Conservation (phyloP, 2,329 filamentous ascomycete genomes). For the Talaromyces sp. region DNA sequence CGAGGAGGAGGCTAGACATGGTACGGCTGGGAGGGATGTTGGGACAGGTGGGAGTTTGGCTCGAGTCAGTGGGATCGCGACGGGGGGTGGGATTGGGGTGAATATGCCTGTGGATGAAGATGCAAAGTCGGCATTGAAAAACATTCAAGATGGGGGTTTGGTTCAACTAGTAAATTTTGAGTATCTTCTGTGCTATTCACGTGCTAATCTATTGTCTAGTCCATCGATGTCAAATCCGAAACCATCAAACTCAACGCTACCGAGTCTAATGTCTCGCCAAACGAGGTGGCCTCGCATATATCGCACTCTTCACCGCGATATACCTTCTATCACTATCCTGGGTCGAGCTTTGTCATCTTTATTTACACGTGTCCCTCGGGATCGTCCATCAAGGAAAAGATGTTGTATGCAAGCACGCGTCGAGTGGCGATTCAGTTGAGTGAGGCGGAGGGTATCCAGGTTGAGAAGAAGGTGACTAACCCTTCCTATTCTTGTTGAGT, state of each 20-base stretch:
- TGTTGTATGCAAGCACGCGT: constrained; percentile 61
- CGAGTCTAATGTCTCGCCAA: constrained; percentile 42
- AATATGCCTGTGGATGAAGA: constrained; percentile 53
- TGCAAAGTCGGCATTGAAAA: constrained; percentile 50
- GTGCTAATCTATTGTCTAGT: constrained; percentile 24
- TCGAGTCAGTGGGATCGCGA: constrained; percentile 19
- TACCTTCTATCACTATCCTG: constrained; percentile 56
- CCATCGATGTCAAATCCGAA: constrained; percentile 47
- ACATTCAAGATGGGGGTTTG: constrained; percentile 35
- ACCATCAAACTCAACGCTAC: constrained; percentile 52
- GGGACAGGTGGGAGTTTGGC: constrained; percentile 42
- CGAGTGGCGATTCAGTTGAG: constrained; percentile 53
- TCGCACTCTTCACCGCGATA: constrained; percentile 56
- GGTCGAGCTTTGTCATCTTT: constrained; percentile 52
- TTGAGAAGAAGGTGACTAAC: constrained; percentile 52
- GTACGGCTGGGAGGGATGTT: constrained; percentile 50
- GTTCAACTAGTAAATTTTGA: constrained; percentile 49
- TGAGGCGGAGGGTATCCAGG: constrained; percentile 54
- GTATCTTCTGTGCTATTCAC: constrained; percentile 1
- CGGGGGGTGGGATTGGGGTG: constrained; percentile 44
- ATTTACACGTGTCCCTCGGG: constrained; percentile 61
- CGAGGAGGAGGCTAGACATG: constrained; percentile 56
- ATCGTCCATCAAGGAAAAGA: constrained; percentile 62
- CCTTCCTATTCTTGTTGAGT: not conserved
- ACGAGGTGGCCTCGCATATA: constrained; percentile 47